A percentile compares a stretch with the other conserved stretches of the same genome.
Evolutionary conservation across 345 rosid genomes (phyloP).

Genomic region (Dovyalis caffra): DNA sequence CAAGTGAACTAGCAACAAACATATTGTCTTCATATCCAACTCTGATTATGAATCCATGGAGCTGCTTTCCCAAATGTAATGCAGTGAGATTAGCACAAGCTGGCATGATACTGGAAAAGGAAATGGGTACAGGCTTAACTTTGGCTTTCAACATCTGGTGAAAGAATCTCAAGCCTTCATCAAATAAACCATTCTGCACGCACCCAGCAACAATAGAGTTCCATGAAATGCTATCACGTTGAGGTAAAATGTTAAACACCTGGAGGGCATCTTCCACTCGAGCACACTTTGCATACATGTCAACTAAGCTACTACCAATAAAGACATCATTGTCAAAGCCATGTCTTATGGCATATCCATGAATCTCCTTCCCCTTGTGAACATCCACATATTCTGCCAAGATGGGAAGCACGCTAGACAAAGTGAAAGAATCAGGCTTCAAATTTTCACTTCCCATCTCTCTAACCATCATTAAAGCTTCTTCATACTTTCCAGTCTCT

Average conservation of each 20-base stretch:
- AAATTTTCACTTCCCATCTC: slow-evolving; percentile 52
- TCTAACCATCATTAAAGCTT: slow-evolving; percentile 64
- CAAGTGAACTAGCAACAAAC: slow-evolving; percentile 72
- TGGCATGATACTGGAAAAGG: slow-evolving; percentile 81
- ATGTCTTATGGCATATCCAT: slow-evolving; percentile 67
- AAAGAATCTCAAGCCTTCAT: slow-evolving; percentile 60
- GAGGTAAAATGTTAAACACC: slow-evolving; percentile 46
- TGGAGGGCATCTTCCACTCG: slow-evolving; percentile 45
- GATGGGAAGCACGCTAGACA: slow-evolving; percentile 74
- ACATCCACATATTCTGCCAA: slow-evolving; percentile 63
- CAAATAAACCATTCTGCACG: slow-evolving; percentile 67
- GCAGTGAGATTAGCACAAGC: slow-evolving; percentile 77
- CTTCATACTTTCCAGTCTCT: slow-evolving; percentile 61
- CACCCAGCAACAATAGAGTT: slow-evolving; percentile 71
- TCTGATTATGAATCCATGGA: slow-evolving; percentile 66
- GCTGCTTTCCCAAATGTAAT: slow-evolving; percentile 75
- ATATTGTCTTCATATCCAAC: slow-evolving; percentile 50
- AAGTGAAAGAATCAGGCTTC: slow-evolving; percentile 76
- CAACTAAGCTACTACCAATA: slow-evolving; percentile 72
- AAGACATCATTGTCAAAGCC: slow-evolving; percentile 47
- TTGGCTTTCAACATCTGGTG: slow-evolving; percentile 55
- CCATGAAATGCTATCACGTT: slow-evolving; percentile 67
- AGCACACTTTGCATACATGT: slow-evolving; percentile 77
- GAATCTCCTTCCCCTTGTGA: slow-evolving; percentile 74
- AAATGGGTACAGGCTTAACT: slow-evolving; percentile 53